Conservation (phyloP, 2,329 filamentous ascomycete species). For the Colletotrichum tabaci region DNA sequence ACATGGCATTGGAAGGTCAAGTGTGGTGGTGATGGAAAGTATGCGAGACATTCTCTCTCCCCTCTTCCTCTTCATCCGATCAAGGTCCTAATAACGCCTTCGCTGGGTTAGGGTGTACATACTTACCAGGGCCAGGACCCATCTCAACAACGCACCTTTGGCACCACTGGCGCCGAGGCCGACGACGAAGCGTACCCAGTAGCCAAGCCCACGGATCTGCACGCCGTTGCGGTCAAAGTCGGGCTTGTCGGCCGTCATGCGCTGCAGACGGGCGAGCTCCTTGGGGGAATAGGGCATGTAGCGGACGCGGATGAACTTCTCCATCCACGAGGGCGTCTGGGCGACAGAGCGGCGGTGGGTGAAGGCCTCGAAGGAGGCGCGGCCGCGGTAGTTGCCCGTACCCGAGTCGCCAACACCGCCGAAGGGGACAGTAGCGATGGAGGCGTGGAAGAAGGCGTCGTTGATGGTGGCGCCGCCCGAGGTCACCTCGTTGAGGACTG, state of each 20-base stretch:
- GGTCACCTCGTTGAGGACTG: slow-evolving; percentile 73
- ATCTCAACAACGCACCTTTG: slow-evolving; percentile 67
- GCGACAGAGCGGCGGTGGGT: slow-evolving; percentile 72
- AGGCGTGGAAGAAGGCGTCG: slow-evolving; percentile 70
- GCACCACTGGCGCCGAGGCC: slow-evolving; percentile 65
- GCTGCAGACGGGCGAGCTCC: slow-evolving; percentile 61
- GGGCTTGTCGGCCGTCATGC: slow-evolving; percentile 62
- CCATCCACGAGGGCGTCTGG: slow-evolving; percentile 77
- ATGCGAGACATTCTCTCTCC: slow-evolving; percentile 11
- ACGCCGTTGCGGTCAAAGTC: slow-evolving; percentile 75
- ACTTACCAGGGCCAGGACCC: slow-evolving; percentile 61
- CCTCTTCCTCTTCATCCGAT: slow-evolving; percentile 32
- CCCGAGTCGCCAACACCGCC: slow-evolving; percentile 88
- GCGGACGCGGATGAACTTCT: slow-evolving; percentile 76
- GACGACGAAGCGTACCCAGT: slow-evolving; percentile 68
- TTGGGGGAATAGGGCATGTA: slow-evolving; percentile 73
- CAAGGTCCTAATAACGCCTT: slow-evolving; percentile 52
- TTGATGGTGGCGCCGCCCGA: slow-evolving; percentile 79
- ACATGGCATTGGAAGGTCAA: not conserved
- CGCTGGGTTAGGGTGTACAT: slow-evolving; percentile 50
- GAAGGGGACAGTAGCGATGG: slow-evolving; percentile 81
- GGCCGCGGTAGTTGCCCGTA: slow-evolving; percentile 82
- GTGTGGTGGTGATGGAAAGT: slow-evolving; percentile 14
- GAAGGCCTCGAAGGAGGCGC: slow-evolving; percentile 79
- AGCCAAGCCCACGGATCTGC: slow-evolving; percentile 64